Percentiles rank a stretch among this genome's conserved stretches.
phyloP scores from a whole-genome alignment of 2,329 filamentous ascomycete species.

The Dendrostoma leiphaemia region DNA sequence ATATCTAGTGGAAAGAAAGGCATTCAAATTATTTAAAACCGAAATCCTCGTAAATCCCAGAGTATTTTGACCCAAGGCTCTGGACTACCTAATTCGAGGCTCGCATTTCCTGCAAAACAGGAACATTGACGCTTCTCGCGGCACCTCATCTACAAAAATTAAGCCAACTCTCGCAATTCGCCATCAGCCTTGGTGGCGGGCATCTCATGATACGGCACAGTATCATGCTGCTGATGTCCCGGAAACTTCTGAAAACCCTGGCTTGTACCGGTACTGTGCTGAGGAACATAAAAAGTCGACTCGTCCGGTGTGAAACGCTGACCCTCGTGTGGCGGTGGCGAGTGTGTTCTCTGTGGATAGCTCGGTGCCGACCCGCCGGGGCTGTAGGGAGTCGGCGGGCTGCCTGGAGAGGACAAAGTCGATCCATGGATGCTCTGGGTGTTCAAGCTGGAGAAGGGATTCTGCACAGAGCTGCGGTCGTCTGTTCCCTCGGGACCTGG shows the following conservation, averaged over 20 bases:
- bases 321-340: constrained; percentile 4
- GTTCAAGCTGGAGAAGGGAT: constrained; percentile 9
- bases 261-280: neutral
- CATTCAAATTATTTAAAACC: no score
- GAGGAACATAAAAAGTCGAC: constrained; percentile 4
- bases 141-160: neutral
- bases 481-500: neutral
- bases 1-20: no score
- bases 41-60: no score
- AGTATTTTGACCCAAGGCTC: no score
- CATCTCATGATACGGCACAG: constrained; percentile 27
- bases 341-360: constrained; percentile 1
- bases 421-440: constrained; percentile 14
- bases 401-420: constrained; percentile 17
- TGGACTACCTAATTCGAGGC: no score
- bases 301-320: neutral
- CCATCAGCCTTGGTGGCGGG: constrained; percentile 28
- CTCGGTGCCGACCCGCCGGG: neutral
- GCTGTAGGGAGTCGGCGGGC: constrained; percentile 22
- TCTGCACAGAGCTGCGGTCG: constrained; percentile 11
- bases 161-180: constrained; percentile 32
- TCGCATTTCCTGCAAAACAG: neutral
- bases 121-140: neutral
- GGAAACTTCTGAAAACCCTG: neutral
- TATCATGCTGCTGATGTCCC: constrained; percentile 10